A percentile compares a stretch with the other conserved stretches of the same genome.
Conservation (phyloP, 2,329 filamentous ascomycete genomes). For the Pseudocercospora cruenta region DNA sequence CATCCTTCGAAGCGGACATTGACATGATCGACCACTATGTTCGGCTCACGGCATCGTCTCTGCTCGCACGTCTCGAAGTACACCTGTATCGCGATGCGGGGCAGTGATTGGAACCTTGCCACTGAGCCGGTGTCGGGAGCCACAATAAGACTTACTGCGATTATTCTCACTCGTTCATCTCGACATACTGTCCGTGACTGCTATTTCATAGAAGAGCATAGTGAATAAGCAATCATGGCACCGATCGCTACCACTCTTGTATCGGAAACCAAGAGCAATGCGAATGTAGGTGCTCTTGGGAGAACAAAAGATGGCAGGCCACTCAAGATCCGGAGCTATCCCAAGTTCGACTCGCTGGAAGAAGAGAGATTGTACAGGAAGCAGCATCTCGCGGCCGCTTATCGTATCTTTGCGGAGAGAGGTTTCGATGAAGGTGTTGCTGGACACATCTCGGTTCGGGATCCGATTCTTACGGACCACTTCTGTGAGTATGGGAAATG, state of each 20-base stretch:
- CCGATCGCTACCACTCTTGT: slow-evolving; percentile 42
- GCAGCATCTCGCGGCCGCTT: slow-evolving; percentile 49
- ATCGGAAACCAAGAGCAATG: slow-evolving; percentile 46
- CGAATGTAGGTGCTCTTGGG: slow-evolving; percentile 50
- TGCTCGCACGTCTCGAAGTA: background rate
- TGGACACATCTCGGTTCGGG: slow-evolving; percentile 48
- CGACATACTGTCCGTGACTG: background rate
- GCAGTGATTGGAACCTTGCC: background rate
- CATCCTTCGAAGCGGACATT: background rate
- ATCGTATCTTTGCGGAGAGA: slow-evolving; percentile 48
- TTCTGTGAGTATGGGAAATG: slow-evolving; percentile 36
- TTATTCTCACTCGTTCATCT: background rate
- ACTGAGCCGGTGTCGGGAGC: background rate
- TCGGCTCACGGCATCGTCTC: background rate
- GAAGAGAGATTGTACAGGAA: slow-evolving; percentile 46
- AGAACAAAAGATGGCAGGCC: slow-evolving; percentile 50
- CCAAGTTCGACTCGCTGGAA: slow-evolving; percentile 42
- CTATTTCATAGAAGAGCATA: background rate
- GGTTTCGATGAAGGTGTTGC: slow-evolving; percentile 45
- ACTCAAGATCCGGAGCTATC: slow-evolving; percentile 52
- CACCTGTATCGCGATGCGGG: background rate
- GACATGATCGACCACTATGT: background rate
- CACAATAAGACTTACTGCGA: background rate
- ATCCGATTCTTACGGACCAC: slow-evolving; percentile 42
- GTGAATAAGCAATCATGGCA: slow-evolving; percentile 37